Evolutionary conservation across 2,329 filamentous ascomycete species (phyloP).

Genomic region (Diaporthe caulivora): DNA sequence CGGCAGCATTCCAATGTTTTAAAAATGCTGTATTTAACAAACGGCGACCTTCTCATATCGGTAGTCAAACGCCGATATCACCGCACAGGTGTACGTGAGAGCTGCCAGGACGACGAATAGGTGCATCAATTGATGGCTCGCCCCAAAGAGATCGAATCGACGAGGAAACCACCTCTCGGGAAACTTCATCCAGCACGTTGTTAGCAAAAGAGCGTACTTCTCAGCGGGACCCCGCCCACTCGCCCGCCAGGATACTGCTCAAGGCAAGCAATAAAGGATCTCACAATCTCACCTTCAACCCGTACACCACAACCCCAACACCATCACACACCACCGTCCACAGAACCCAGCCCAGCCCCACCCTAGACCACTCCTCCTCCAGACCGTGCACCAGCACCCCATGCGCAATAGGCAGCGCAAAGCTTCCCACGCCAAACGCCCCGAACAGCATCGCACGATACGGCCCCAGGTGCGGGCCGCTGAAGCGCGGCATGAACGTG

Average conservation of each 20-base stretch:
- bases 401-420: slow-evolving; percentile 55
- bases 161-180: slow-evolving; percentile 58
- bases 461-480: slow-evolving; percentile 53
- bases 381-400: slow-evolving; percentile 50
- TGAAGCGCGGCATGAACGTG: slow-evolving; percentile 53
- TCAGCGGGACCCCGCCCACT: neutral
- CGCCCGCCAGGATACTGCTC: neutral
- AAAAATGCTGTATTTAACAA: slow-evolving; percentile 12
- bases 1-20: neutral
- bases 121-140: slow-evolving; percentile 64
- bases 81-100: slow-evolving; percentile 51
- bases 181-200: slow-evolving; percentile 46
- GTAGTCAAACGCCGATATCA: slow-evolving; percentile 53
- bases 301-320: slow-evolving; percentile 54
- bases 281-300: slow-evolving; percentile 44
- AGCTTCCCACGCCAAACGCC: slow-evolving; percentile 54
- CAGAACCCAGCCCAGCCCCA: slow-evolving; percentile 55
- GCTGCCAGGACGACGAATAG: slow-evolving; percentile 58
- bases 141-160: slow-evolving; percentile 59
- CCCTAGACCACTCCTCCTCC: slow-evolving; percentile 50
- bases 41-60: slow-evolving; percentile 41
- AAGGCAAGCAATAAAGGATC: neutral
- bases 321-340: slow-evolving; percentile 53
- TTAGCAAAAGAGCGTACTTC: slow-evolving; percentile 1
- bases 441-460: slow-evolving; percentile 56